Evolutionary conservation across 2,329 filamentous ascomycete species (phyloP), one percentile per base, ranked within the genome.

Genomic region (Capronia coronata): DNA sequence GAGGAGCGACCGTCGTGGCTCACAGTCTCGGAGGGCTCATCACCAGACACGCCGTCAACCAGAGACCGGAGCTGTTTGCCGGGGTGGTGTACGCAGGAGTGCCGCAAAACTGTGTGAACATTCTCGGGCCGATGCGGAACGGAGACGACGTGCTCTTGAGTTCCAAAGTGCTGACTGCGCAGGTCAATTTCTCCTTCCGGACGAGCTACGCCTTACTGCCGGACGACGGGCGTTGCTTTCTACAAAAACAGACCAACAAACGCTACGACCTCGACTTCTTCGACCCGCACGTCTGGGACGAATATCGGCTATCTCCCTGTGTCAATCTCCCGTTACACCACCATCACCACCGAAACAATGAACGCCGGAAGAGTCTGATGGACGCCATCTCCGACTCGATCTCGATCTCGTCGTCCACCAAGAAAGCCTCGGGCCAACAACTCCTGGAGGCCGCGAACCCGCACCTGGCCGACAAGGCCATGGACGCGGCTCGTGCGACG

Each of bases 101-200:
- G 1, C 90, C 90, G 0, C 84, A 91, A 58, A 80, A 85, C 46
- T 95, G 89, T 64, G 81, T 96, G 64, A 96, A 95, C 64, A 93
- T 95, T 44, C 76, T 96, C 2, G 91, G 91, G 0, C 90, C 90
- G 1, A 67, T 97, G 10, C 82, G 90, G 29, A 91, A 94, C 60
- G 90, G 90, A n/a, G 90, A 97, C 63, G 86, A 90, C 14, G 89
- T 96, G 0, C 75, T 95, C 1, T 75, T 96, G 51, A 94, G 90
- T 61, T 89, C 89, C 54, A 87, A 87, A 57, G 84, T 96, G 0
- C 75, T 97, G 13, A 95, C 89, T 1, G 89, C 91, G 0, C 87
- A 93, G 63, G 90, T 95, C 59, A 94, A 94, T 68, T 95, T 97
- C 62, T 89, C 86, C 0, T 82, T 97, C 43, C 79, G 91, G 6